A percentile compares a stretch with the other conserved stretches of the same genome.
These are phyloP conservation scores for Acacia confusa DNA, from an alignment of 306 rosid genomes.

Conservation along the genomic window DNA sequence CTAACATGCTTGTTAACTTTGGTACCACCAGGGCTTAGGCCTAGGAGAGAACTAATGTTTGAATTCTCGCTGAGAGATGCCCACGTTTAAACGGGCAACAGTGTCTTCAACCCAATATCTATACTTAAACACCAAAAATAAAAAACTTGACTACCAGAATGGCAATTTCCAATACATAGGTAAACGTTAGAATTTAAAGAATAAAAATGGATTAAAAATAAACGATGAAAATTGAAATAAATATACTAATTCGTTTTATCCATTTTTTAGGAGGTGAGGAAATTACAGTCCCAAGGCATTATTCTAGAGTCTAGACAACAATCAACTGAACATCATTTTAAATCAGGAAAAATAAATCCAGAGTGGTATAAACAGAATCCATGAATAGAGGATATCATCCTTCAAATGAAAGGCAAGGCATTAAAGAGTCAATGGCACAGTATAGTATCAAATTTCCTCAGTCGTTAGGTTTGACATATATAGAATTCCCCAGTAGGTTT, in stretches of 20 bases:
- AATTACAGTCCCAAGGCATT: background rate
- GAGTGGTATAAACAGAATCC: background rate
- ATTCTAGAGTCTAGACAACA: background rate
- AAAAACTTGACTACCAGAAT: too few relatives aligned
- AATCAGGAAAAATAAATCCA: background rate
- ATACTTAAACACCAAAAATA: too few relatives aligned
- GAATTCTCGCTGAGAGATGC: too few relatives aligned
- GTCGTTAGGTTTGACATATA: slow-evolving; percentile 1
- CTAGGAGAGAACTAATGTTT: too few relatives aligned
- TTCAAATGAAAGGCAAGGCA: background rate
- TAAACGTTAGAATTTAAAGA: background rate
- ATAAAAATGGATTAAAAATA: background rate
- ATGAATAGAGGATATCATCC: background rate
- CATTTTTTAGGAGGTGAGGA: background rate
- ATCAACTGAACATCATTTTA: background rate
- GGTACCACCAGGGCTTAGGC: background rate
- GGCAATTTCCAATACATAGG: background rate
- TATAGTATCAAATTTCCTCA: background rate
- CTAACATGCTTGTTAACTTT: background rate
- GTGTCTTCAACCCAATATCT: too few relatives aligned
- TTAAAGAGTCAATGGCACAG: background rate
- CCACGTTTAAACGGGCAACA: too few relatives aligned
- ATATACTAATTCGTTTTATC: background rate
- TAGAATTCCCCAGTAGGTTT: slow-evolving; percentile 15
- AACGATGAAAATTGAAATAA: background rate